Conservation (phyloP, 2,329 filamentous ascomycete genomes). For the Aspergillus felis region DNA sequence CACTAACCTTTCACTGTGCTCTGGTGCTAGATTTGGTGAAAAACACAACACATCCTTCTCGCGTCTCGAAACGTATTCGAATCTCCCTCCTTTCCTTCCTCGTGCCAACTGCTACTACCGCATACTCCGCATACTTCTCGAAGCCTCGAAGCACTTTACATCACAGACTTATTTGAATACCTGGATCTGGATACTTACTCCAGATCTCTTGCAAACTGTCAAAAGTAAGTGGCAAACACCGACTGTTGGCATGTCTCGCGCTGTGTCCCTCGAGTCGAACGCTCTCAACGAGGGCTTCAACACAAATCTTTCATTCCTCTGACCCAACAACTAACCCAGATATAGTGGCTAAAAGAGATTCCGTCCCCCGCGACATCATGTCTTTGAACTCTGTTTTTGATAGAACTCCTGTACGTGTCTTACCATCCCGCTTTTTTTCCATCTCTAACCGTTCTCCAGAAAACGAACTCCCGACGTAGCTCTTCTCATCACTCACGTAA, state of each 20-base stretch:
- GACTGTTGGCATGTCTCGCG: too few species aligned
- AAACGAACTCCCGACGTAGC: constrained; percentile 12
- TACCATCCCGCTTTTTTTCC: not conserved
- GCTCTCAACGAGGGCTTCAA: constrained; percentile 3
- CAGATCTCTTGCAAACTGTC: not conserved
- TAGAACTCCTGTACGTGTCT: constrained; percentile 11
- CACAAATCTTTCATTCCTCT: not conserved
- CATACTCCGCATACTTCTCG: not conserved
- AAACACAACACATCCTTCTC: not conserved
- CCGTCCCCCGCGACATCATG: constrained; percentile 14
- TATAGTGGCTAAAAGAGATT: constrained; percentile 18
- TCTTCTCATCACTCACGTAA: constrained; percentile 19
- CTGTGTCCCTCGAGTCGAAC: not conserved
- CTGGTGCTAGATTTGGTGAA: not conserved
- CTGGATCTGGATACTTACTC: not conserved
- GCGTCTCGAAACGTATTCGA: not conserved
- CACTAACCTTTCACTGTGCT: constrained; percentile 2
- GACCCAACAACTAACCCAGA: constrained; percentile 7
- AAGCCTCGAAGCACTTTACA: not conserved
- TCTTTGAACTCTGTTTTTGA: constrained; percentile 14
- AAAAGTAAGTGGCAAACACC: not conserved
- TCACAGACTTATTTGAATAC: not conserved
- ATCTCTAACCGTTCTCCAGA: constrained; percentile 4
- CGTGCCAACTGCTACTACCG: not conserved
- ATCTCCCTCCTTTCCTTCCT: not conserved